These are phyloP conservation scores for Chlamydomonas sp. DNA, from an alignment of 139 green algal species.

Conservation along the genomic window DNA sequence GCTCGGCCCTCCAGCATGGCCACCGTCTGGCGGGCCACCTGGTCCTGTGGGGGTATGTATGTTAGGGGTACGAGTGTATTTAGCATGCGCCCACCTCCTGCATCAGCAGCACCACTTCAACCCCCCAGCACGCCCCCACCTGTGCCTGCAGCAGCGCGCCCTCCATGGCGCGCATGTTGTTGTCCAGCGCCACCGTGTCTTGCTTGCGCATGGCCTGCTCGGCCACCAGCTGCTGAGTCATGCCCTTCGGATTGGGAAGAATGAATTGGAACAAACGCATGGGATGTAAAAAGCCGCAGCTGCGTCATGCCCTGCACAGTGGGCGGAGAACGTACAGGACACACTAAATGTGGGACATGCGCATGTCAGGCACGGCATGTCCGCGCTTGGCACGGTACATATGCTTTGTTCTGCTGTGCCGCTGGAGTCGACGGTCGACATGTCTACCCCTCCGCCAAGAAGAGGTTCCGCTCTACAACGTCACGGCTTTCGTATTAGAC, in stretches of 20 bases:
- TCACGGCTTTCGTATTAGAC: too few species aligned
- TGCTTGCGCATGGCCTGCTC: conserved; percentile 34
- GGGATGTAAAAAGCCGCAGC: not conserved
- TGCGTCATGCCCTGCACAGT: not conserved
- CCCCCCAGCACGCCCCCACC: conserved; percentile 47
- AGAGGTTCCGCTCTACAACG: too few species aligned
- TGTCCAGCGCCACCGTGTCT: conserved; percentile 40
- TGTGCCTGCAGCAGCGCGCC: conserved; percentile 39
- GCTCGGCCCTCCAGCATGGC: conserved; percentile 51
- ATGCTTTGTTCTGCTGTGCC: too few species aligned
- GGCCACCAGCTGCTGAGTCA: conserved; percentile 38
- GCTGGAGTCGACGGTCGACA: too few species aligned
- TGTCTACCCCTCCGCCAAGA: too few species aligned
- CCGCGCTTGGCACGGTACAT: too few species aligned
- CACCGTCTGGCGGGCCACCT: conserved; percentile 39
- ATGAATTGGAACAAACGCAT: not conserved
- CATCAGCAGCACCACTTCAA: conserved; percentile 28
- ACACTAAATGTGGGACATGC: too few species aligned
- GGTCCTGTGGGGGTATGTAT: conserved; percentile 25
- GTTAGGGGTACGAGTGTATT: not conserved
- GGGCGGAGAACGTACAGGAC: too few species aligned
- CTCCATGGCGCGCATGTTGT: conserved; percentile 49
- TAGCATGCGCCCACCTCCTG: conserved; percentile 27
- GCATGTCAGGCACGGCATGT: too few species aligned
- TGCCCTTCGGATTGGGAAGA: not conserved